Conservation (phyloP, 805 yeast species). For the Priceomyces fermenticarens region DNA sequence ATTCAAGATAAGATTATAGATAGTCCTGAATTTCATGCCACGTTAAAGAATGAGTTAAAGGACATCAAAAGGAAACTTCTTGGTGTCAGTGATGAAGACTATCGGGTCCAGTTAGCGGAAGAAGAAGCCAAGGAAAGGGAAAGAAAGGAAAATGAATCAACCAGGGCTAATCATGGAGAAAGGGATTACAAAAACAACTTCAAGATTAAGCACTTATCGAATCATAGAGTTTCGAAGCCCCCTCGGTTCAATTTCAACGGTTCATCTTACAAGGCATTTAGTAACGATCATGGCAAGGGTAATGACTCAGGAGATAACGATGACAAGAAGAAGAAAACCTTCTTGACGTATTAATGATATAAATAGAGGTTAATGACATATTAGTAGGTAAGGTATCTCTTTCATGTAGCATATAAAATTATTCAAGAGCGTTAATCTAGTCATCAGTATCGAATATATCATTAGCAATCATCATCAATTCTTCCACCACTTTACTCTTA, state of each 20-base stretch:
- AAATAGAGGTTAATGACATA: too few species aligned
- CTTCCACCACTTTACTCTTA: conserved; percentile 78
- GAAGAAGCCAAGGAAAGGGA: conserved; percentile 11
- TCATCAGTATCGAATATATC: conserved; percentile 58
- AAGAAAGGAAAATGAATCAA: conserved; percentile 11
- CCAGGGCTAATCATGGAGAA: conserved; percentile 11
- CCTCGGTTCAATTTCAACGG: conserved; percentile 26
- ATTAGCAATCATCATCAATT: conserved; percentile 75
- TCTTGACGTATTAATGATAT: conserved; percentile 12
- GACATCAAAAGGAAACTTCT: conserved; percentile 28
- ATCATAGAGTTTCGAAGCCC: conserved; percentile 30
- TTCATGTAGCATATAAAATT: background rate
- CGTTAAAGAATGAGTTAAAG: conserved; percentile 28
- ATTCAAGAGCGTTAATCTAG: background rate
- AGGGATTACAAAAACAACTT: conserved; percentile 25
- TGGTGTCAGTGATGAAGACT: conserved; percentile 42
- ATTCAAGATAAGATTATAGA: conserved; percentile 43
- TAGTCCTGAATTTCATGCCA: conserved; percentile 36
- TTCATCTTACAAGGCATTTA: background rate
- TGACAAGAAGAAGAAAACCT: conserved; percentile 9
- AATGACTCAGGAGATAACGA: conserved; percentile 2
- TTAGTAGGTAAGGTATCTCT: background rate
- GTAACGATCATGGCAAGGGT: background rate
- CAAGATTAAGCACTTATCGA: conserved; percentile 20
- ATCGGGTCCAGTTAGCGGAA: conserved; percentile 24